These are phyloP conservation scores for Monilinia vaccinii-corymbosi DNA, from an alignment of 2,329 filamentous ascomycete species.

Conservation along the genomic window DNA sequence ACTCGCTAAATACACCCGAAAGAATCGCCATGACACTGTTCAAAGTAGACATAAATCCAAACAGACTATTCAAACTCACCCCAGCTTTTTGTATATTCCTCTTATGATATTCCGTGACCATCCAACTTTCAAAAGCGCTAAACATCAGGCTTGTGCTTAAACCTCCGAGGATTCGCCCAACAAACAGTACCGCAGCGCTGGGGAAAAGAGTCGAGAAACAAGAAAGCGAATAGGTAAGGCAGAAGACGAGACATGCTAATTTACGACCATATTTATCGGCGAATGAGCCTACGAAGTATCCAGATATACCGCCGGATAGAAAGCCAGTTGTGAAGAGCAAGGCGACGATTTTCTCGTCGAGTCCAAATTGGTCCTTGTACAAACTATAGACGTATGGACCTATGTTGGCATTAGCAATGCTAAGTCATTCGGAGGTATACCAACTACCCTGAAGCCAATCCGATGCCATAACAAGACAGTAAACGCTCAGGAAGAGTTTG, in stretches of 20 bases:
- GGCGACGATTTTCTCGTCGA: conserved; percentile 25
- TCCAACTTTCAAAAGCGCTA: conserved; percentile 53
- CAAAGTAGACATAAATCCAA: conserved; percentile 42
- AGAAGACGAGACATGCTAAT: conserved; percentile 45
- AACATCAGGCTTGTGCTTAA: conserved; percentile 48
- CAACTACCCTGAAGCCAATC: conserved; percentile 42
- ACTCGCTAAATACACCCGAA: conserved; percentile 43
- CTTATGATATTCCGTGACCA: conserved; percentile 47
- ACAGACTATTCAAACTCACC: conserved; percentile 40
- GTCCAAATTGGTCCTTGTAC: conserved; percentile 28
- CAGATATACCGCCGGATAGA: conserved; percentile 27
- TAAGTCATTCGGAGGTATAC: conserved; percentile 19
- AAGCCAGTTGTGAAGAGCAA: conserved; percentile 29
- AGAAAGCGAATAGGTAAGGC: conserved; percentile 42
- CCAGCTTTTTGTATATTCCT: conserved; percentile 35
- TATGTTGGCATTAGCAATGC: conserved; percentile 27
- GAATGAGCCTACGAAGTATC: conserved; percentile 28
- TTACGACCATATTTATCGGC: conserved; percentile 33
- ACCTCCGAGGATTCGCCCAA: conserved; percentile 45
- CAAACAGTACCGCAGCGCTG: conserved; percentile 37
- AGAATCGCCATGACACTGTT: conserved; percentile 48
- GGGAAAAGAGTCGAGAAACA: conserved; percentile 42
- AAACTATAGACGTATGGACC: conserved; percentile 29
- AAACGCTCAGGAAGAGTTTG: conserved; percentile 34
- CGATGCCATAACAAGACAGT: conserved; percentile 40